Percentiles rank a stretch among this genome's conserved stretches.
These are phyloP conservation scores for Penicillium lividum DNA, from an alignment of 495 filamentous ascomycete genomes.

Conservation along the genomic window DNA sequence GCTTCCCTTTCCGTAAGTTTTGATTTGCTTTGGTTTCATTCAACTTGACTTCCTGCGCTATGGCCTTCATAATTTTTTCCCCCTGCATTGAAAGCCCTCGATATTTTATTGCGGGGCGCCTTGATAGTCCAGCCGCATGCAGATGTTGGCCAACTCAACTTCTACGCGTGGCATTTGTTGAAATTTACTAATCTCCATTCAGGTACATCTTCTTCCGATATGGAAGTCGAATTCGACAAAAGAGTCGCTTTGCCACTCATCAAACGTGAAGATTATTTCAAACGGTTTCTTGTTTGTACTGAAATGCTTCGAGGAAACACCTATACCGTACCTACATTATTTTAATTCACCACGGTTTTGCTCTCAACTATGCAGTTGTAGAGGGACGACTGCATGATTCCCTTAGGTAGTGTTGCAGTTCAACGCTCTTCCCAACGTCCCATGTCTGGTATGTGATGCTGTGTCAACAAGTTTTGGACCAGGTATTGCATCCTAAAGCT, in stretches of 20 bases:
- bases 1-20: constrained; percentile 65
- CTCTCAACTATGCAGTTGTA: constrained; percentile 1
- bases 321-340: constrained; percentile 1
- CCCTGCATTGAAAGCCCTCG: constrained; percentile 21
- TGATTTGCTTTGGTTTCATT: constrained; percentile 4
- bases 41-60: constrained; percentile 9
- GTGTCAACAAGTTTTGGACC: neutral
- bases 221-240: constrained; percentile 54
- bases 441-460: constrained; percentile 8
- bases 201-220: constrained; percentile 67
- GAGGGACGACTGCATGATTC: constrained; percentile 10
- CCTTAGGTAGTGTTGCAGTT: constrained; percentile 11
- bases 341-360: neutral
- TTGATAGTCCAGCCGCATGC: constrained; percentile 14
- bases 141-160: neutral
- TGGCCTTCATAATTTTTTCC: constrained; percentile 12
- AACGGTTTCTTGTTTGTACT: neutral
- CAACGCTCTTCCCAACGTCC: constrained; percentile 12
- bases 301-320: constrained; percentile 1
- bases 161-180: neutral
- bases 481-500: neutral
- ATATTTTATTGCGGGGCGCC: neutral
- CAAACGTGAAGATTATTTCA: constrained; percentile 22
- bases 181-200: constrained; percentile 6
- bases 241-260: constrained; percentile 52